Base-by-base conservation (phyloP, 768 basidiomycete genomes). In the Termitomyces sp. region DNA sequence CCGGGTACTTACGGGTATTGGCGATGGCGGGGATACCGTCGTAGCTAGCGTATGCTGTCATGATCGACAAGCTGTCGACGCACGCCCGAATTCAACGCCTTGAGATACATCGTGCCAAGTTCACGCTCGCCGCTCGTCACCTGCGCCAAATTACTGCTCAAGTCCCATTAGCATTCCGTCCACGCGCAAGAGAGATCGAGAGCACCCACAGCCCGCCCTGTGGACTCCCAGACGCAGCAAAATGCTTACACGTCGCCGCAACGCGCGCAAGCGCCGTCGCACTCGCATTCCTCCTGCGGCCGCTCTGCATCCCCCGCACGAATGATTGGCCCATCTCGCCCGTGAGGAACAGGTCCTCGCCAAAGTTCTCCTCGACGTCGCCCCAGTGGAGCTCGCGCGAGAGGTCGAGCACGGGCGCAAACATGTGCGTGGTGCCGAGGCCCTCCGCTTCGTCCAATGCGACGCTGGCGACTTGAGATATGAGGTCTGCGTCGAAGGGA, bases 211-310 rank as follows among this genome's bases (percentile, higher is more conserved):
- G 60, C 47, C 86, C 86, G 51, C 85, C 83, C 55, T 86, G 83
- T 10, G 86, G 86, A 34, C 81, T 81, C 4, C 86, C 86, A 57
- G 82, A 89, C 0, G 86, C 85, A 5, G 85, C 80, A 57, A 88
- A 88, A 69, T 88, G 86, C 59, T 89, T 89, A 77, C 86, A 89
- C 0, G 85, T 89, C 0, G 86, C 78, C 0, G 87, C 82, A 66
- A 87, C 72, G 24, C 84, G 77, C 26, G 83, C 84, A 54, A 77
- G 77, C 1, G 84, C 83, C 0, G 75, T 82, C 2, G 73, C 71
- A 60, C 82, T 84, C 0, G 76, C 72, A 58, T 85, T 85, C 46
- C 82, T 75, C 4, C 86, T 72, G 15, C 69, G 70, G 1, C 86
- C 86, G 12, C 72, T 69, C 62, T 88, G 86, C n/a, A 87, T 61